These are phyloP conservation scores for Saururus chinensis DNA, from an alignment of 164 flowering plant species.

Conservation along the genomic window DNA sequence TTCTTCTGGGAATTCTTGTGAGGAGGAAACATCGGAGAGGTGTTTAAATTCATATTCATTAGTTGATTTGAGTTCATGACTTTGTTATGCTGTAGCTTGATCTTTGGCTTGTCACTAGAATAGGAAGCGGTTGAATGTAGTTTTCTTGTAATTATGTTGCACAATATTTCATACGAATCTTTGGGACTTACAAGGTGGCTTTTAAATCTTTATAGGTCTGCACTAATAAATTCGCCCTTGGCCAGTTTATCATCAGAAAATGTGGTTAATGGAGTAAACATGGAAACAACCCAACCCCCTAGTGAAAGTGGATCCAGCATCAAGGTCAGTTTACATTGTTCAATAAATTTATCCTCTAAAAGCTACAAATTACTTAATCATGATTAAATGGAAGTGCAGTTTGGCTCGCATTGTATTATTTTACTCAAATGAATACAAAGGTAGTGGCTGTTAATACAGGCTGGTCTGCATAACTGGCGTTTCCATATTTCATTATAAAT, in stretches of 20 bases:
- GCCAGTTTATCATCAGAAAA: slow-evolving; percentile 38
- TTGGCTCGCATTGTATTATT: too few species aligned
- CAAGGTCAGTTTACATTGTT: slow-evolving; percentile 18
- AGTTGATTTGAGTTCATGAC: not conserved
- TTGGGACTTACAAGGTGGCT: not conserved
- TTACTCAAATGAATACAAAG: too few species aligned
- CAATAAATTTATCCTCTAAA: too few species aligned
- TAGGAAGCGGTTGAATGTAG: not conserved
- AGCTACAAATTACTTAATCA: too few species aligned
- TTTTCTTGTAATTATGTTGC: not conserved
- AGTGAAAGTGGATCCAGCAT: slow-evolving; percentile 37
- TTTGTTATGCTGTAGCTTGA: too few species aligned
- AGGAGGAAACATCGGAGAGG: slow-evolving; percentile 78
- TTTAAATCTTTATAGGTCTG: slow-evolving; percentile 33
- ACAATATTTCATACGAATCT: not conserved
- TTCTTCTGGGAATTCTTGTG: slow-evolving; percentile 91
- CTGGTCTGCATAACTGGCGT: too few species aligned
- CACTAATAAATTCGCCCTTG: slow-evolving; percentile 27
- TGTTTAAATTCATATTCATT: slow-evolving; percentile 10
- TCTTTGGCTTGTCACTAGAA: too few species aligned
- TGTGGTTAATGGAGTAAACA: slow-evolving; percentile 22
- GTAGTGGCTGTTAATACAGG: too few species aligned
- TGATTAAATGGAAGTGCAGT: not conserved
- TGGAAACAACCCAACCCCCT: slow-evolving; percentile 29
- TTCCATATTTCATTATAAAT: too few species aligned